Evolutionary conservation across 495 filamentous ascomycete genomes (phyloP), one percentile per base, ranked within the genome.

Genomic region (Letharia columbiana): DNA sequence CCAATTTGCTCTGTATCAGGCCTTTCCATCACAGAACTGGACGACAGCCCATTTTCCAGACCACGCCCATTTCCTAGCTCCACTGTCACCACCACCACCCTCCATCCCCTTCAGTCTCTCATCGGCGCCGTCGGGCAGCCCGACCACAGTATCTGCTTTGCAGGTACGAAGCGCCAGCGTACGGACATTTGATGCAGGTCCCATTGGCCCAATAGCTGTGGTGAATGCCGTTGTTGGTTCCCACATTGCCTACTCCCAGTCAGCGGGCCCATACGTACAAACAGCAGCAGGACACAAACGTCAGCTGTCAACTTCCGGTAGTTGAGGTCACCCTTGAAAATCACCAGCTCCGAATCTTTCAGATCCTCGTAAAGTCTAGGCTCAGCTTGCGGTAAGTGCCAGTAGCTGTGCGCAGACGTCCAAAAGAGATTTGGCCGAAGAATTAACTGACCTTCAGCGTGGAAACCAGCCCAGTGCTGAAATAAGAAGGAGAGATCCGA

Each of bases 261-360:
- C 54, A 57, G 54, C 54, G 6, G 31, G 54, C 31, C 31, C 31
- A 39, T 20, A 20, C 15, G 89, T 92, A 54, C 49, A 57, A 56
- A 18, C 10, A 35, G 54, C 2, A 20, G 33, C 17, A 57, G 54
- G 20, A 57, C 31, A 37, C 54, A 20, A 37, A 57, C 54, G 77
- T 98, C 95, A 37, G 83, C 90, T 35, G 87, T 89, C 64, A 98
- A 73, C 73, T 98, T 98, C 44, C 94, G 80, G 71, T 98, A 98
- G 72, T 98, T 98, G 70, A 98, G 73, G 77, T 98, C 94, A 11
- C 94, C 94, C 79, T 98, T 98, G 79, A 96, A 96, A 33, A 98
- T 83, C 1, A 96, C 91, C n/a, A 98, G 79, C 74, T 96, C 91
- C 67, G 86, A 88, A 67, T 85, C 77, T 77, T 91, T 84, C n/a